Evolutionary conservation across 768 basidiomycete species (phyloP), one percentile per base, ranked within the genome.

Genomic region (Leccinum pellstonianum): DNA sequence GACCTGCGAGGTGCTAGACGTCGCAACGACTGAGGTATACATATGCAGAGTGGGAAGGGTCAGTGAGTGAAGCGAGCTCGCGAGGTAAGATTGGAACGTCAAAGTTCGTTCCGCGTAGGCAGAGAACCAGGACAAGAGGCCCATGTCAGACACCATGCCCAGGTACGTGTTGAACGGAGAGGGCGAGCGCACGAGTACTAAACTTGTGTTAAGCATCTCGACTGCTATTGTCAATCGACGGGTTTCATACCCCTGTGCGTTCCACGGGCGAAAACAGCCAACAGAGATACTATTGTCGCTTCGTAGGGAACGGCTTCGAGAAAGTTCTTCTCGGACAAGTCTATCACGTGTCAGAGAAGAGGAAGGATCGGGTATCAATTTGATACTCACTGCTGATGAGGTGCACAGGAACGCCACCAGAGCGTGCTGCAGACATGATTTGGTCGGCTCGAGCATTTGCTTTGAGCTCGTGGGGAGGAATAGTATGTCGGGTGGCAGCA

Each of bases 241-340:
- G 54, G 48, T 37, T 41, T 59, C 78, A 27, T 59, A 88, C 90
- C 85, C 76, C 91, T 76, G 72, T 93, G 91, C 3, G 83, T 78
- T 27, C 91, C 91, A 25, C 82, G 78, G 23, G 88, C 82, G 68
- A 93, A 92, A 4, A 86, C 68, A 49, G 80, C 79, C 5, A 93
- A 74, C 1, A 93, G 74, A 3, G 84, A 81, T 12, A 91, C 70
- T 23, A 90, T 66, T 3, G 80, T 86, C 2, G 90, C 87, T 47
- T 86, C 81, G 59, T 88, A 74, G 0, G 86, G 80, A 7, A 91
- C 70, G 21, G 77, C 77, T 56, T 88, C 81, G 31, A 92, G 77
- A 9, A 88, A 86, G 61, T 93, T 93, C 79, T 93, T 93, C 73
- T 91, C 88, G 12, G 91, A 93, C 35, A 93, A 77, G 72, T 93